phyloP scores from a whole-genome alignment of 345 rosid genomes.

The Eucalyptus erythrocorys region DNA sequence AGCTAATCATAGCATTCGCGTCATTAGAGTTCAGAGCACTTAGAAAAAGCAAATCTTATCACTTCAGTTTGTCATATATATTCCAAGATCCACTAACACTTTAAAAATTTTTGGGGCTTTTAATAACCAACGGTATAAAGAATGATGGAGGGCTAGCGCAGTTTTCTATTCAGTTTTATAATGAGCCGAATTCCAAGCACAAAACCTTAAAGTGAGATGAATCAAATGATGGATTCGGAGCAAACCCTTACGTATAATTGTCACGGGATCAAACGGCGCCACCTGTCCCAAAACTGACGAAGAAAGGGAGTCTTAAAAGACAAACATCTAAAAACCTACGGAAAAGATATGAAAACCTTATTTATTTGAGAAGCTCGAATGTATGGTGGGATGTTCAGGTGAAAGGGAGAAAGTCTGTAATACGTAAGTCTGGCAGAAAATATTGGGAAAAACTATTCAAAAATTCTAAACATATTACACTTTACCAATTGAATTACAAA shows the following conservation, averaged over 20 bases:
- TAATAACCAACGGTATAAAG: background rate
- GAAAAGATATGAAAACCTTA: background rate
- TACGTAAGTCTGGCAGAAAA: background rate
- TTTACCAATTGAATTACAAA: too few relatives aligned
- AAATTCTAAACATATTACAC: too few relatives aligned
- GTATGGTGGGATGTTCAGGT: background rate
- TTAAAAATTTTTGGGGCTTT: background rate
- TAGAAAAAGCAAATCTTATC: background rate
- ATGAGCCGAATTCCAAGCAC: background rate
- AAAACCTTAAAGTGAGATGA: background rate
- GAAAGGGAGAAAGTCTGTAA: background rate
- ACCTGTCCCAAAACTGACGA: background rate
- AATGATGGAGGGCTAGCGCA: background rate
- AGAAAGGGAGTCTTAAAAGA: background rate
- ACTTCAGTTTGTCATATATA: background rate
- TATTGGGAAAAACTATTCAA: background rate
- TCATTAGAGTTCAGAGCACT: background rate
- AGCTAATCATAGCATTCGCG: background rate
- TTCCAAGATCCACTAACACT: background rate
- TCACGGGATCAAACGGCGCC: slow-evolving; percentile 1
- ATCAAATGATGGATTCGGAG: background rate
- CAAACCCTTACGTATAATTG: background rate
- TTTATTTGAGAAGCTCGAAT: background rate
- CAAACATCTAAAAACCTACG: background rate
- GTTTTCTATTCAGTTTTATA: background rate